Percentiles rank a stretch among this genome's conserved stretches.
These are phyloP conservation scores for Ceratobasidium sp. DNA, from an alignment of 1,284 basidiomycete genomes.

Conservation along the genomic window DNA sequence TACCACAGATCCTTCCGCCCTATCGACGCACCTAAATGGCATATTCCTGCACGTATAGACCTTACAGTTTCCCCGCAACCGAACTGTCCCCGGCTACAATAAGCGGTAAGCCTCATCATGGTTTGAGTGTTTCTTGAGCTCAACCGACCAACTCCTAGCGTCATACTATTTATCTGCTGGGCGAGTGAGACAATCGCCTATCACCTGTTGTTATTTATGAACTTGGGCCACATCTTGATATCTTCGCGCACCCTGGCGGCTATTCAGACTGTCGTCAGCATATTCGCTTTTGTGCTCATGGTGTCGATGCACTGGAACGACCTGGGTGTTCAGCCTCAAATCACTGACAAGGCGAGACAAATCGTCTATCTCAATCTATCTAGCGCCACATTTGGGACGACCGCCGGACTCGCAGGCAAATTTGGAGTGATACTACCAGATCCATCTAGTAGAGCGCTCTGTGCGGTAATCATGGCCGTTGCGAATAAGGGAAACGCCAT, in stretches of 20 bases:
- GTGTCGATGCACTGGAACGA: slow-evolving; percentile 14
- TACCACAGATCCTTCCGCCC: not conserved
- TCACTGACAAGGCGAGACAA: not conserved
- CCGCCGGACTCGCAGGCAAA: slow-evolving; percentile 7
- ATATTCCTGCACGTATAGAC: not conserved
- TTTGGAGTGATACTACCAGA: not conserved
- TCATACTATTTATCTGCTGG: slow-evolving; percentile 3
- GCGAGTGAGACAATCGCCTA: slow-evolving; percentile 16
- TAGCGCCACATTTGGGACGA: not conserved
- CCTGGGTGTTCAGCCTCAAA: not conserved
- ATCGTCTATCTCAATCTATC: slow-evolving; percentile 2
- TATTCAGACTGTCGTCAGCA: not conserved
- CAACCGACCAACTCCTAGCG: not conserved
- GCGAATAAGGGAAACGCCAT: slow-evolving; percentile 17
- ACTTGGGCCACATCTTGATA: slow-evolving; percentile 1
- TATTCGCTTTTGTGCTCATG: not conserved
- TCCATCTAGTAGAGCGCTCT: slow-evolving; percentile 7
- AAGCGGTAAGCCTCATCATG: not conserved
- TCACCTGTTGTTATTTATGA: slow-evolving; percentile 4
- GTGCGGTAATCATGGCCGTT: not conserved
- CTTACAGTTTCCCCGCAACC: slow-evolving; percentile 13
- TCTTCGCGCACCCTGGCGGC: slow-evolving; percentile 6
- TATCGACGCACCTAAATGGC: not conserved
- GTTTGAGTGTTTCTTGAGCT: too few relatives aligned
- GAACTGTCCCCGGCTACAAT: not conserved